Base-by-base conservation (phyloP, 208 protist species). In the Leptomonas pyrrhocoris region DNA sequence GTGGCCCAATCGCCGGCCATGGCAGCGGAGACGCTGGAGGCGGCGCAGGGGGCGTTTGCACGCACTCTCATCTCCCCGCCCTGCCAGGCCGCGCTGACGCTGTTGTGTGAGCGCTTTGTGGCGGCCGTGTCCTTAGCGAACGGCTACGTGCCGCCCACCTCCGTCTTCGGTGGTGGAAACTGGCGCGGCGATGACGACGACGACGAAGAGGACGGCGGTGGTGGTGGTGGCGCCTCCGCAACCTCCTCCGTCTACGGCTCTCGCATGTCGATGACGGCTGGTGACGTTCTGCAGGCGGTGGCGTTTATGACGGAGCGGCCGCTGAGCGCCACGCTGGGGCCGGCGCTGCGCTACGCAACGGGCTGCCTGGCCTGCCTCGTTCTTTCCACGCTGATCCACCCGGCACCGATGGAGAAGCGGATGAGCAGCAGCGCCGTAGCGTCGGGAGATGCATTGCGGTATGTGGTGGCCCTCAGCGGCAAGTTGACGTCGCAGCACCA, bases 311-410 rank as follows among this genome's bases (percentile, higher is more conserved):
- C 59, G 11, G 42, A 48, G 19, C 66, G 57, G 50, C 45, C 64
- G 18, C 70, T 50, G 12, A 72, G 57, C 21, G 76, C 51, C 2
- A 30, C 38, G 57, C 51, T 94, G 49, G 86, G 86, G 12, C 84
- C 84, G 15, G 81, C 79, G 27, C 65, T 92, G 55, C 81, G 86
- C 9, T 77, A 92, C 74, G 78, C 86, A 0, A 77, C 83, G 19
- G 89, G 89, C 25, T 90, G 84, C 54, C 73, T 91, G 8, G 74
- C 82, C 25, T 83, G 75, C 53, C 63, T 92, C 1, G 64, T 87
- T 16, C 48, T 86, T 9, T 63, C 73, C 56, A 81, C 75, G 7
- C 50, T 73, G 42, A 21, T 57, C 16, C 58, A 67, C 48, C 43
- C 64, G 2, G 55, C 49, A 4, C 66, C 77, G 2, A n/a, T 8